Evolutionary conservation across 805 yeast genomes (phyloP), one percentile per base, ranked within the genome.

Genomic region (Schizosaccharomyces japonicus): DNA sequence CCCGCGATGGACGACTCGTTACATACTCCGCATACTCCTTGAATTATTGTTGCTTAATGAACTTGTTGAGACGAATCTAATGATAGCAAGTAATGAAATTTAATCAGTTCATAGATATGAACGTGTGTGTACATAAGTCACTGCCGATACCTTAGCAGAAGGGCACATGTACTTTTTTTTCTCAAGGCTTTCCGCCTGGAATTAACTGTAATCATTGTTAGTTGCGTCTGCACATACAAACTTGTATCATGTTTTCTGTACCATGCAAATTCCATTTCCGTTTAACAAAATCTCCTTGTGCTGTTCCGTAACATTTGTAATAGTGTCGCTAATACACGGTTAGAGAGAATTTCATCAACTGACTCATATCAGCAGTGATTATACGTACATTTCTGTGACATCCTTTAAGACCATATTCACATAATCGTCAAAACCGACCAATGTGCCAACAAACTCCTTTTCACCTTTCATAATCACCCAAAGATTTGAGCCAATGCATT

Each of bases 361-460:
- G 17, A 32, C n/a, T 3, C 1, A 29, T 8, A 29, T 29, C 13
- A 29, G 32, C 32, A 29, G 13, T 8, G 32, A 29, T 29, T 8
- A 29, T 17, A 7, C 42, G 23, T 36, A 36, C 42, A 8, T 8
- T 36, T 36, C 42, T 8, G 42, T 36, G 23, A 36, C 42, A 5
- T 36, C 27, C 23, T 21, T 36, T 21, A 36, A 23, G 10, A 36
- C 42, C 6, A 36, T 42, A 55, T 66, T 90, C 51, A 90, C 95
- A 56, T 78, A 87, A 62, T 90, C 96, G 60, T 90, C 98, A 61
- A 87, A 87, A 1, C 96, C 96, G 27, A 79, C 72, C 47, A 90
- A 66, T 3, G 76, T 81, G 1, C 98, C 98, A n/a, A 72, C 70
- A 59, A 83, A 90, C 59, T 85, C 63, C 30, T 56, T 50, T 19